These are phyloP conservation scores for Penicillium sp. DNA, from an alignment of 2,329 filamentous ascomycete genomes.

Conservation along the genomic window DNA sequence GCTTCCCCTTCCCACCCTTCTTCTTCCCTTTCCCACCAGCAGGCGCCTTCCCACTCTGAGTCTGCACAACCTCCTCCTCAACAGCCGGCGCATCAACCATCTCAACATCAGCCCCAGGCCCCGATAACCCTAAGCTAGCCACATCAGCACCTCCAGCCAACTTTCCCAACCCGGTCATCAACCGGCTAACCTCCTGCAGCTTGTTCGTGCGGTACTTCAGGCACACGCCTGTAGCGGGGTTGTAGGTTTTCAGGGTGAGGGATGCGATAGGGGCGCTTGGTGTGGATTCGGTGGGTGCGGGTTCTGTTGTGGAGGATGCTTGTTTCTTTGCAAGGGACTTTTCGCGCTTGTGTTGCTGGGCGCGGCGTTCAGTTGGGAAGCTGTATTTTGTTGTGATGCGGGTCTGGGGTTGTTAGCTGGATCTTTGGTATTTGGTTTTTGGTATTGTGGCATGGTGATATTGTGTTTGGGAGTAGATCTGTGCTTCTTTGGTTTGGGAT, in stretches of 20 bases:
- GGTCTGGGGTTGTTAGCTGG: constrained; percentile 58
- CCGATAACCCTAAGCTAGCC: constrained; percentile 49
- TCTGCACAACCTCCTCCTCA: constrained; percentile 35
- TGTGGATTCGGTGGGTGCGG: constrained; percentile 11
- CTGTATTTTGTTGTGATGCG: constrained; percentile 92
- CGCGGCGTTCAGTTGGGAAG: constrained; percentile 47
- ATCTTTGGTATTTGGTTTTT: not conserved
- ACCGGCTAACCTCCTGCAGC: constrained; percentile 70
- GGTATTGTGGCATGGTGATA: not conserved
- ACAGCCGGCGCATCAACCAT: constrained; percentile 35
- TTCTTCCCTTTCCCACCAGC: constrained; percentile 49
- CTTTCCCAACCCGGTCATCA: constrained; percentile 75
- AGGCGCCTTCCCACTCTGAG: constrained; percentile 30
- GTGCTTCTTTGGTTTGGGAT: not conserved
- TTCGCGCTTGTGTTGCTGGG: constrained; percentile 30
- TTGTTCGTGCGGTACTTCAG: constrained; percentile 93
- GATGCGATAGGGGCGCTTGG: constrained; percentile 66
- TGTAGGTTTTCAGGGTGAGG: constrained; percentile 86
- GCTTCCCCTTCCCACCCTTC: constrained; percentile 73
- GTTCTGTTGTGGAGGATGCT: constrained; percentile 20
- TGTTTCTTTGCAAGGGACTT: constrained; percentile 32
- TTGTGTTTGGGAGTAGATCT: not conserved
- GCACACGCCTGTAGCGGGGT: constrained; percentile 75
- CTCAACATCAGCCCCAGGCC: constrained; percentile 34
- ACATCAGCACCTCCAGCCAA: constrained; percentile 70